Evolutionary conservation across 805 yeast genomes (phyloP), one percentile per base, ranked within the genome.

Genomic region (Hemisphaericaspora nanyangensis): DNA sequence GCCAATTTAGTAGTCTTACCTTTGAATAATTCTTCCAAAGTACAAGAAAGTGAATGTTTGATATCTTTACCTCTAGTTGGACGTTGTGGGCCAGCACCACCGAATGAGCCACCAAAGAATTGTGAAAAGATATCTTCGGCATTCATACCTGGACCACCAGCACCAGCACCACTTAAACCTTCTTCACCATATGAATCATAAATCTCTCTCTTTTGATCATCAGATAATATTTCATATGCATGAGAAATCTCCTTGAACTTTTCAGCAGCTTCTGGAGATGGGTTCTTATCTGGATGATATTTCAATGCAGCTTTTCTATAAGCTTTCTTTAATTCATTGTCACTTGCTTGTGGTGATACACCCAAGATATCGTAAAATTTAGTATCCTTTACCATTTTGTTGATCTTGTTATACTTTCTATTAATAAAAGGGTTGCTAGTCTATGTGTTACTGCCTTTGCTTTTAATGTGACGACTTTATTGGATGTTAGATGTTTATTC

Each of bases 1-100:
- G 98, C 96, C 70, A 93, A 76, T 70, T 93, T 93, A 43, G 96
- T 82, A 33, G 88, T 81, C 72, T 90, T 85, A 48, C 99, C 99
- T 67, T 83, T 85, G 77, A 80, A 93, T 46, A 93, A 73, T 62
- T 93, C 98, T 67, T 91, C 98, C 55, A 93, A 75, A 33, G 95
- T 74, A 52, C 93, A 95, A 38, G 77, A 63, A 55, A 93, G 77
- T 36, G 87, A 76, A 65, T 93, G 98, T 58, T 82, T 88, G 65
- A 93, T 90, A 63, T 93, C 97, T 58, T 80, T 80, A 56, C 96
- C 95, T 61, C 80, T 80, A 55, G 80, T 76, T 42, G 98, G 98
- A 39, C 96, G 95, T 53, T 82, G 75, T 43, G 80, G 82, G 43
- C 82, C 78, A 31, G 77, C 79, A 37, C 72, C 72, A 39, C 68